phyloP scores from a whole-genome alignment of 495 filamentous ascomycete genomes.

The Annulohypoxylon nitens region DNA sequence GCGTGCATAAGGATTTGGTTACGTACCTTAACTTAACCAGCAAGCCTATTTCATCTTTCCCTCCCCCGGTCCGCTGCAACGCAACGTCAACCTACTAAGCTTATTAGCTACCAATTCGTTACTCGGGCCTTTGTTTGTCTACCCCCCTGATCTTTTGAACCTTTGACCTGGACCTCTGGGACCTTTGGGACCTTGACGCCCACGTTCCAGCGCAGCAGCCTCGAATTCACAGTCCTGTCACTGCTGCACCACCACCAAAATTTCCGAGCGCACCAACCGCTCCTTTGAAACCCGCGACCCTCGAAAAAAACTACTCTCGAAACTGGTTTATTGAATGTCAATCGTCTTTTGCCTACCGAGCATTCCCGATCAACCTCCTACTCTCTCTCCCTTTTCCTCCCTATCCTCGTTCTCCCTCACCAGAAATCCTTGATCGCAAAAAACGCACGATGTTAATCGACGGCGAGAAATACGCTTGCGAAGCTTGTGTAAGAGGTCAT shows the following conservation, averaged over 20 bases:
- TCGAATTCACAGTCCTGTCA: conserved; percentile 49
- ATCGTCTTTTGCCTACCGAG: conserved; percentile 28
- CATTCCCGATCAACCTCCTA: conserved; percentile 6
- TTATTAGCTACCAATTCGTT: conserved; percentile 46
- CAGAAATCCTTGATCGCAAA: conserved; percentile 7
- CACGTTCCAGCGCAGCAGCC: conserved; percentile 46
- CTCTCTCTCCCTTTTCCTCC: background rate
- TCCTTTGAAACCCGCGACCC: conserved; percentile 39
- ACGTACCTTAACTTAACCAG: conserved; percentile 29
- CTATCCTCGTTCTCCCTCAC: background rate
- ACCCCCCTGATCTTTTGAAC: conserved; percentile 9
- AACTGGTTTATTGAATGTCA: conserved; percentile 27
- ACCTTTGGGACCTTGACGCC: conserved; percentile 22
- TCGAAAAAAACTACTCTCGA: background rate
- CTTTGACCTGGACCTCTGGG: background rate
- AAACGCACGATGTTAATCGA: conserved; percentile 77
- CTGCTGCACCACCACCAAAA: background rate
- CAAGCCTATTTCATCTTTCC: conserved; percentile 3
- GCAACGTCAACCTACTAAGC: conserved; percentile 50
- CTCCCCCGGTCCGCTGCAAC: conserved; percentile 40
- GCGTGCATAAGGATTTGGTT: conserved; percentile 45
- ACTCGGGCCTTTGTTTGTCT: conserved; percentile 45
- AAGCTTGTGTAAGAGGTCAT: conserved; percentile 94
- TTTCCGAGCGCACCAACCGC: conserved; percentile 28
- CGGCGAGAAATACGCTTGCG: conserved; percentile 92